These are phyloP conservation scores for Azolla pinnata DNA, from an alignment of 75 land plant genomes.

Conservation along the genomic window DNA sequence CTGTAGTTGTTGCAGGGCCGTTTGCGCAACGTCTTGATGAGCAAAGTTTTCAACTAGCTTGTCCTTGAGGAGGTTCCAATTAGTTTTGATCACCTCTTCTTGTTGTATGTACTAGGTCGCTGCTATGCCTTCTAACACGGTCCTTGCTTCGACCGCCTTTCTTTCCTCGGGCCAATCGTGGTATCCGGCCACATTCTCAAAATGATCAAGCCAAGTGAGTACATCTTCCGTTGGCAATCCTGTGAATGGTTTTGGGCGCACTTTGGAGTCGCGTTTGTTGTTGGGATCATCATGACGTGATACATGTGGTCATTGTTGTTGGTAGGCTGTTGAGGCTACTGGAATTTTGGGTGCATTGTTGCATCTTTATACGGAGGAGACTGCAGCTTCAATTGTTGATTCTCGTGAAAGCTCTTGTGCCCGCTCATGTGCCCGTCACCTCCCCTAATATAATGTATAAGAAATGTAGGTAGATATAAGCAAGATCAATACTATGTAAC, in stretches of 20 bases:
- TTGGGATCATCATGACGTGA: too few species aligned
- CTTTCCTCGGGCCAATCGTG: not conserved
- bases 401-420: too few species aligned
- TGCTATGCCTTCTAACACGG: not conserved
- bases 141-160: not conserved
- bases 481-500: too few species aligned
- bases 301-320: too few species aligned
- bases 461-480: too few species aligned
- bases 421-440: too few species aligned
- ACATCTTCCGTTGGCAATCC: not conserved
- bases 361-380: too few species aligned
- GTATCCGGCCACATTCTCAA: constrained; percentile 1
- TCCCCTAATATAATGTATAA: too few species aligned
- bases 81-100: not conserved
- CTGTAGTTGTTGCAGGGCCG: not conserved
- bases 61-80: not conserved
- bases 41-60: not conserved
- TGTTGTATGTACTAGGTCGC: not conserved
- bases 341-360: too few species aligned
- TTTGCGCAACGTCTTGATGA: not conserved
- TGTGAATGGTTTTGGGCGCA: not conserved
- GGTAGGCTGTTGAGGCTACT: too few species aligned
- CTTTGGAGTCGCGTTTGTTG: constrained; percentile 1
- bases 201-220: not conserved
- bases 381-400: too few species aligned